phyloP scores from a whole-genome alignment of 1,139 yeast genomes.

The Protomyces pachydermus region DNA sequence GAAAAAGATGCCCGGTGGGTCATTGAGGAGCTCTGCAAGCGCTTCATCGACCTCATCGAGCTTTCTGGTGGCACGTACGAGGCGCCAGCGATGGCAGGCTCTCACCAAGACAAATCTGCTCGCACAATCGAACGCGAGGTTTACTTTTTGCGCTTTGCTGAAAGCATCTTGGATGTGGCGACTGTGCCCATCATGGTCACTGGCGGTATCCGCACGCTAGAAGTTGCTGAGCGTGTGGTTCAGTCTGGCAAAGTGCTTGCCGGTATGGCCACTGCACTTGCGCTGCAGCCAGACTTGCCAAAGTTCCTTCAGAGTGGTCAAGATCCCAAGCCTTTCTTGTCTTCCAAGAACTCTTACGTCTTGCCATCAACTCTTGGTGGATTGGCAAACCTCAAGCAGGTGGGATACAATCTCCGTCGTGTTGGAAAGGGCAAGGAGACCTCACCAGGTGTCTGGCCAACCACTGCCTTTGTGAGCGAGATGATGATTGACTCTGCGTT shows the following conservation, averaged over 20 bases:
- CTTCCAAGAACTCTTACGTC: background rate
- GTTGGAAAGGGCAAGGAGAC: background rate
- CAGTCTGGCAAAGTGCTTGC: background rate
- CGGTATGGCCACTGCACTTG: slow-evolving; percentile 3
- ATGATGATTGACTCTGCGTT: background rate
- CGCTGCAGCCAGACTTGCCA: background rate
- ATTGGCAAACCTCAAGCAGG: background rate
- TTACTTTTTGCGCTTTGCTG: slow-evolving; percentile 24
- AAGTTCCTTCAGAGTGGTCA: background rate
- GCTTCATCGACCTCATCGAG: slow-evolving; percentile 20
- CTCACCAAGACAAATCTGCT: slow-evolving; percentile 4
- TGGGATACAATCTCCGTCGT: background rate
- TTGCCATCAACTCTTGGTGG: background rate
- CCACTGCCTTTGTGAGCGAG: background rate
- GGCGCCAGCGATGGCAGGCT: slow-evolving; percentile 13
- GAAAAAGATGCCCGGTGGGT: slow-evolving; percentile 6
- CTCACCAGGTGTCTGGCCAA: background rate
- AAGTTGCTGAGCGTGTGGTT: background rate
- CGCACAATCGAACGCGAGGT: slow-evolving; percentile 22
- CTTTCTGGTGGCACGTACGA: slow-evolving; percentile 26
- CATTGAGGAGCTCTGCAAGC: slow-evolving; percentile 8
- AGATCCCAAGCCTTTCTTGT: background rate
- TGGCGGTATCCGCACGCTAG: background rate
- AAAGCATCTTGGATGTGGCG: slow-evolving; percentile 9
- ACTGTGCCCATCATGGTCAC: background rate